These are phyloP conservation scores for Geosmithia putterillii DNA, from an alignment of 2,329 filamentous ascomycete genomes.

Conservation along the genomic window DNA sequence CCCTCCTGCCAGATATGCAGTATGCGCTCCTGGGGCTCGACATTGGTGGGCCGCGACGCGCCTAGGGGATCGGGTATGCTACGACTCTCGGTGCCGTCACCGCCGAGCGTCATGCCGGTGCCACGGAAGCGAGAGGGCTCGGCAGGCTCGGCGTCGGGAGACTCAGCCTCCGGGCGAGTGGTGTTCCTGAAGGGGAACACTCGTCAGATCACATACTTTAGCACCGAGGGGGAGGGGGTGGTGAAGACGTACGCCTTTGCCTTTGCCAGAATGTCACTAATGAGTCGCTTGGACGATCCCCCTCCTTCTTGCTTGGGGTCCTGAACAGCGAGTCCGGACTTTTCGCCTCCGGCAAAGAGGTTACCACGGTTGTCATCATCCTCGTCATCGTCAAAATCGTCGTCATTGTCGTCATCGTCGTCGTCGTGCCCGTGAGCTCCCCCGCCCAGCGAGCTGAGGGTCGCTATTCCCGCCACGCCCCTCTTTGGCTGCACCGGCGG, in stretches of 20 bases:
- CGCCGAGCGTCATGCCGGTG: slow-evolving; percentile 63
- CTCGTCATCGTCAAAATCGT: slow-evolving; percentile 40
- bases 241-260: slow-evolving; percentile 40
- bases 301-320: slow-evolving; percentile 38
- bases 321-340: slow-evolving; percentile 60
- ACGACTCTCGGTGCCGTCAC: slow-evolving; percentile 61
- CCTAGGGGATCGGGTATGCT: slow-evolving; percentile 49
- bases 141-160: slow-evolving; percentile 36
- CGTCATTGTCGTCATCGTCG: slow-evolving; percentile 47
- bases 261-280: slow-evolving; percentile 52
- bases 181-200: slow-evolving; percentile 37
- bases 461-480: slow-evolving; percentile 51
- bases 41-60: slow-evolving; percentile 12
- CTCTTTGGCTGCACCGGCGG: slow-evolving; percentile 30
- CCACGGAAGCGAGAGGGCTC: slow-evolving; percentile 50
- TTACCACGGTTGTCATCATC: slow-evolving; percentile 51
- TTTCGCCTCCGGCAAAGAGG: slow-evolving; percentile 75
- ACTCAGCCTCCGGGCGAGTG: slow-evolving; percentile 35
- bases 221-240: neutral
- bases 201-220: slow-evolving; percentile 5
- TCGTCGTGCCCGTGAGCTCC: slow-evolving; percentile 39
- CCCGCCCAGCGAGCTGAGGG: slow-evolving; percentile 42
- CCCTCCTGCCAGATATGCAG: slow-evolving; percentile 76
- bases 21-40: slow-evolving; percentile 48
- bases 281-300: slow-evolving; percentile 37